Base-by-base conservation (phyloP, 2,329 filamentous ascomycete genomes). In the Elsinoe arachidis region DNA sequence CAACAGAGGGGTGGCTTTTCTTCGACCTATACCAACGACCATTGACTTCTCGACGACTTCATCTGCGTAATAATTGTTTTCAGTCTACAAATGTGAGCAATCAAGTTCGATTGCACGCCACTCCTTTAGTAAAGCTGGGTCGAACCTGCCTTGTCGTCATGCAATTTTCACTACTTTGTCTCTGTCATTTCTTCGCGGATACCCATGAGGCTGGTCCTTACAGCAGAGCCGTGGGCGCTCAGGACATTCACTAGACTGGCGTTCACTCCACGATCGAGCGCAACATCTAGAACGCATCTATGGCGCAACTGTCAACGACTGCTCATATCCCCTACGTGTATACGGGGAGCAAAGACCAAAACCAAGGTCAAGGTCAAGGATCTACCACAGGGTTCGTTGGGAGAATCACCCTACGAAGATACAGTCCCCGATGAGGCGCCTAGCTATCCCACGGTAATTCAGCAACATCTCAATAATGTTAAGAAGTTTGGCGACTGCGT, bases 381-480 rank as follows among this genome's bases (percentile, higher is more conserved):
- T 23, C 70, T 84, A 30, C 80, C 79, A 4, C 82, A 86, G 67
- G 82, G 82, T 3, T 66, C 72, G 3, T 68, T 85, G 39, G 71
- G 76, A 43, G 62, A 73, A 26, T 65, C 71, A 19, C 69, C 76
- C 5, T 66, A 73, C 6, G 72, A 71, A 55, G 65, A 75, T 57
- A 14, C n/a, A 2, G 12, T 23, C 7, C 69, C 73, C 34, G 69
- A 71, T 52, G 68, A 74, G 43, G 71, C 73, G 33, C 79, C 79
- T 17, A 76, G 76, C 59, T 96, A 96, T 70, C 91, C 93, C 14
- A 87, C 89, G n/a, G 87, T 97, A 49, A 76, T 97, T 58, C 82
- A 90, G 67, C 90, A 96, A 69, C 92, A 89, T 26, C 82, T 84
- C 58, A 88, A 85, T 63, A 95, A 96, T 73, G 96, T 97, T 86